These are phyloP conservation scores for Coemansia sp. DNA, from an alignment of 192 early-diverging fungal genomes.

Conservation along the genomic window DNA sequence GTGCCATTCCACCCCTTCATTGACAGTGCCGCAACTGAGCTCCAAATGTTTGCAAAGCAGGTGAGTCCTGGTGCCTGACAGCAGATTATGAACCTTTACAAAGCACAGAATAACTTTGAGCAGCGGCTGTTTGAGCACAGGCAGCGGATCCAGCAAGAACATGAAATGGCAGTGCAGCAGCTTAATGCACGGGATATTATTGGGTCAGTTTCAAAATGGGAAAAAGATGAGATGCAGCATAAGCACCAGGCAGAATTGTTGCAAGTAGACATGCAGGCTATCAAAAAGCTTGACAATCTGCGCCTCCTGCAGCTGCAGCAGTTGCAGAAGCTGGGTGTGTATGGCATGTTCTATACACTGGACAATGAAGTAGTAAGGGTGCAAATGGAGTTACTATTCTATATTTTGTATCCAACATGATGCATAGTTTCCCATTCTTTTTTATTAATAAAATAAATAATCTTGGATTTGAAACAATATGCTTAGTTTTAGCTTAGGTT, in stretches of 20 bases:
- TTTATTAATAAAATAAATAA: no score
- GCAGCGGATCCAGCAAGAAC: slow-evolving; percentile 24
- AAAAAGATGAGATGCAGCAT: slow-evolving; percentile 20
- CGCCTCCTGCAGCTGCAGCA: slow-evolving; percentile 42
- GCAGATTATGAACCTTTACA: slow-evolving; percentile 15
- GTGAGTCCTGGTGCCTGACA: slow-evolving; percentile 11
- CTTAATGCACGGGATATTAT: slow-evolving; percentile 34
- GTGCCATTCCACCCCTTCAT: no score
- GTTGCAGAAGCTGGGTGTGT: slow-evolving; percentile 24
- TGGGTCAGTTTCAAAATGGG: slow-evolving; percentile 12
- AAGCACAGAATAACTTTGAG: slow-evolving; percentile 43
- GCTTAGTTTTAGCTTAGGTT: no score
- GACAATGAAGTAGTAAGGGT: slow-evolving; percentile 8
- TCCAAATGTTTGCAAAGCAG: not conserved
- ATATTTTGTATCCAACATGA: no score
- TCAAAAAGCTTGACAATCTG: slow-evolving; percentile 43
- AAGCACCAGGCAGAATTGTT: slow-evolving; percentile 29
- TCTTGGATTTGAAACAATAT: no score
- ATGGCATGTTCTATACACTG: slow-evolving; percentile 32
- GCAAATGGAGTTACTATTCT: no score
- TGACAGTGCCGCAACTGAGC: not conserved
- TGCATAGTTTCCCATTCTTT: no score
- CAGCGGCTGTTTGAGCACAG: slow-evolving; percentile 38
- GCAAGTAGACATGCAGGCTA: slow-evolving; percentile 26
- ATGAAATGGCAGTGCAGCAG: slow-evolving; percentile 16